Conservation (phyloP, 2,329 filamentous ascomycete genomes). For the Ascochyta viciae-villosae region DNA sequence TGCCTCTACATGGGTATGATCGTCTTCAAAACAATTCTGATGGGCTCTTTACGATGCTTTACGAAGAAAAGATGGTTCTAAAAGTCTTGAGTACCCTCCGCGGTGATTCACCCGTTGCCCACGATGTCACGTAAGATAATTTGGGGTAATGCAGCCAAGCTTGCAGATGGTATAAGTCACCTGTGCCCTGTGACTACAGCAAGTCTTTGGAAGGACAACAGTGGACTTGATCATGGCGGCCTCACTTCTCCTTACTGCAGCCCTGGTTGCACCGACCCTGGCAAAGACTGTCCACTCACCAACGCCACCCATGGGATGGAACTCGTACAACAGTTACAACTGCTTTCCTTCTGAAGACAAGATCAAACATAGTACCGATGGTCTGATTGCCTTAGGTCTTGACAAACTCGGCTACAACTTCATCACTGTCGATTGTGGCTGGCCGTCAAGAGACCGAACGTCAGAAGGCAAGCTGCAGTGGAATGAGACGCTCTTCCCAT, state of each 20-base stretch:
- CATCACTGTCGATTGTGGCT: conserved; percentile 67
- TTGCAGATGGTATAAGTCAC: not conserved
- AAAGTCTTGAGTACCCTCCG: not conserved
- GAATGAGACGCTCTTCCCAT: conserved; percentile 60
- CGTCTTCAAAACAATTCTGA: not conserved
- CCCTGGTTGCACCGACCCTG: conserved; percentile 11
- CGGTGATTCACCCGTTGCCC: not conserved
- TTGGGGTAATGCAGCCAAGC: not conserved
- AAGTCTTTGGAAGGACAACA: not conserved
- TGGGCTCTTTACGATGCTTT: not conserved
- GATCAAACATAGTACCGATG: conserved; percentile 61
- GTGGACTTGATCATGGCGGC: not conserved
- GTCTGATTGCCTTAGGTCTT: conserved; percentile 61
- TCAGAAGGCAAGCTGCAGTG: conserved; percentile 58
- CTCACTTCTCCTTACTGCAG: conserved; percentile 3
- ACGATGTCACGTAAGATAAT: not conserved
- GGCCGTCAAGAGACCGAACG: conserved; percentile 54
- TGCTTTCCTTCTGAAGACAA: conserved; percentile 59
- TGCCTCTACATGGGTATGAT: not conserved
- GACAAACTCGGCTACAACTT: conserved; percentile 62
- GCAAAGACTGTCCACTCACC: conserved; percentile 32
- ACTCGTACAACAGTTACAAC: conserved; percentile 65
- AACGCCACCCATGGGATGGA: conserved; percentile 57
- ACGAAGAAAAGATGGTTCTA: not conserved
- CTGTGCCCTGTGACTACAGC: not conserved